Evolutionary conservation across 805 yeast species (phyloP), one percentile per base, ranked within the genome.

Genomic region (Priceomyces melissophilus): DNA sequence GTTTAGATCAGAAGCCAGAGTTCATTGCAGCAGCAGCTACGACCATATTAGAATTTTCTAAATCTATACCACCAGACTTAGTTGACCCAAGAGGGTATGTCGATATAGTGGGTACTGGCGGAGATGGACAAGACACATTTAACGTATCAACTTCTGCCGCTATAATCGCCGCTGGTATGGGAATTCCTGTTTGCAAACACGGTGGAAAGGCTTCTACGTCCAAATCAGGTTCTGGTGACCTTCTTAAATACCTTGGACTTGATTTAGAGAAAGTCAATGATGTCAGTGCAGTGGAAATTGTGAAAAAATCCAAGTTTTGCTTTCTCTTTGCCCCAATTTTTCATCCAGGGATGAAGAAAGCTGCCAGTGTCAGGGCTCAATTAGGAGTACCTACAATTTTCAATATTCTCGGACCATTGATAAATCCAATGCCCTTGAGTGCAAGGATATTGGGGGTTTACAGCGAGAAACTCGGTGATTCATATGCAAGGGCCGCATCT

Each of bases 41-140:
- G 14, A 81, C 93, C 2, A 77, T 91, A 17, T 65, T 86, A 45
- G 78, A 79, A 51, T 82, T 75, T 50, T 81, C 93, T 5, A 75
- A 74, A 37, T 50, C 69, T 9, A 76, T 87, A n/a, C 66, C 73
- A 8, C 58, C 71, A 2, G 53, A 63, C 6, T 50, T 55, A 1
- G 75, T 77, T 10, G 76, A 75, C 30, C 52, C 65, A 1, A 62
- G 60, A 1, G 84, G 84, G 0, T 84, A 76, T 50, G 72, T 84
- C 4, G 99, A 93, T 60, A 87, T 93, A 25, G 99, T 93, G 4
- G 99, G 99, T 1, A 93, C 99, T 0, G 99, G 99, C 20, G 99
- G 99, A 11, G 99, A 93, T 58, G 96, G 96, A 2, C 96, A 93
- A 57, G 84, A 93, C 58, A 93, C 99, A 0, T 93, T 93, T 68